A percentile compares a stretch with the other conserved stretches of the same genome.
phyloP scores from a whole-genome alignment of 345 rosid species.

The Gossypium stocksii region DNA sequence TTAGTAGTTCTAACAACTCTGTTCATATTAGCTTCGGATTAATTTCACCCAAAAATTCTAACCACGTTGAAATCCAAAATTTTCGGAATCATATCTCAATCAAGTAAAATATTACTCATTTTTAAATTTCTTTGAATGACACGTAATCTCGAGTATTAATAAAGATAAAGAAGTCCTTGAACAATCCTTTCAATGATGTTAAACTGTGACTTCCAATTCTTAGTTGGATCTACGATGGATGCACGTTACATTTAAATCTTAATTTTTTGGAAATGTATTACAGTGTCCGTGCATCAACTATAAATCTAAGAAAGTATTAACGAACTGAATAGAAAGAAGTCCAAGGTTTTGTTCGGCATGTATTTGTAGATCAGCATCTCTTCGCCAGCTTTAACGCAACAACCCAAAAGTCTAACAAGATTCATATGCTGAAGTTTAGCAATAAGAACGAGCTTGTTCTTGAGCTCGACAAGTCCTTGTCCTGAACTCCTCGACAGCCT shows the following conservation, averaged over 20 bases:
- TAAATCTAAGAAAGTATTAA: neutral
- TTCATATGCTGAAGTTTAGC: slow-evolving; percentile 14
- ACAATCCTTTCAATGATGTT: neutral
- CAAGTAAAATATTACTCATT: neutral
- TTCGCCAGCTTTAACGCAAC: slow-evolving; percentile 9
- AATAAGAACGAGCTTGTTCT: slow-evolving; percentile 5
- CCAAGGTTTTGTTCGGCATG: neutral
- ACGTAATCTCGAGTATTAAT: neutral
- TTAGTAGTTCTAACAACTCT: slow-evolving; percentile 5
- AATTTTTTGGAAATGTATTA: no score
- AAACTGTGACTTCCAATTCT: neutral
- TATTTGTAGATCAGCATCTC: neutral
- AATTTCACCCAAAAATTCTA: neutral
- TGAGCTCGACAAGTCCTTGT: slow-evolving; percentile 6
- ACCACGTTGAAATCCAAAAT: neutral
- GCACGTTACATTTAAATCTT: neutral
- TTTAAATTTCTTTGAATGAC: neutral
- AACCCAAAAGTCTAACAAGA: slow-evolving; percentile 15
- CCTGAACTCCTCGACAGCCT: slow-evolving; percentile 13
- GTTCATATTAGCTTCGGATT: neutral
- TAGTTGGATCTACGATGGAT: neutral
- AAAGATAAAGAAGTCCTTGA: neutral
- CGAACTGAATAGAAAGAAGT: slow-evolving; percentile 8
- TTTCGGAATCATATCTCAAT: neutral
- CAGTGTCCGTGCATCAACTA: no score